Conservation (phyloP, 2,329 filamentous ascomycete species). For the Rutstroemia sp. region DNA sequence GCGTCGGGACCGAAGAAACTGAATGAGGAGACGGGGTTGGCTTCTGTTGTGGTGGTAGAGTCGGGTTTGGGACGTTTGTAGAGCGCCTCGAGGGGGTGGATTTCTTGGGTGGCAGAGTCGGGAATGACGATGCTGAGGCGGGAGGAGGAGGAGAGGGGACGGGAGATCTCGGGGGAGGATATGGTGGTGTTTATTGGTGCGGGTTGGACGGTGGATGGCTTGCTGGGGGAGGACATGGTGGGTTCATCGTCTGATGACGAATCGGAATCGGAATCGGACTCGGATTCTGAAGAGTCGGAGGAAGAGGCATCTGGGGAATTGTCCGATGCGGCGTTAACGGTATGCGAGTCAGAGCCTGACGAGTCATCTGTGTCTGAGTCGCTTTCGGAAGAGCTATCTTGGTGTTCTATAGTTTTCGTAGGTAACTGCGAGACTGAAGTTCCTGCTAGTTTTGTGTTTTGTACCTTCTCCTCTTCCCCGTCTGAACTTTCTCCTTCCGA, state of each 20-base stretch:
- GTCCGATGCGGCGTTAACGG: background rate
- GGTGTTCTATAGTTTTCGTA: background rate
- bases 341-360: background rate
- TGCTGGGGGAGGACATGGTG: constrained; percentile 9
- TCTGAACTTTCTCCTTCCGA: background rate
- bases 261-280: constrained; percentile 21
- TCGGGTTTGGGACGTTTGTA: constrained; percentile 66
- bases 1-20: constrained; percentile 66
- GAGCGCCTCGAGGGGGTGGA: constrained; percentile 86
- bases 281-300: constrained; percentile 8
- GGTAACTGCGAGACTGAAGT: background rate
- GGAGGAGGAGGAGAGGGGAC: constrained; percentile 37
- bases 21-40: constrained; percentile 48
- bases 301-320: background rate
- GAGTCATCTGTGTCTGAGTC: background rate
- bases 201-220: constrained; percentile 10
- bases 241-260: constrained; percentile 5
- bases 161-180: background rate
- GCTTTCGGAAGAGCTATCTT: background rate
- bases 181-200: constrained; percentile 2
- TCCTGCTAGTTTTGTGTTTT: background rate
- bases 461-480: background rate
- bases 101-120: constrained; percentile 34
- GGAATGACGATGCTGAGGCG: constrained; percentile 43
- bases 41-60: constrained; percentile 21